A percentile compares a stretch with the other conserved stretches of the same genome.
These are phyloP conservation scores for Lactarius pseudohatsudake DNA, from an alignment of 768 basidiomycete species.

Conservation along the genomic window DNA sequence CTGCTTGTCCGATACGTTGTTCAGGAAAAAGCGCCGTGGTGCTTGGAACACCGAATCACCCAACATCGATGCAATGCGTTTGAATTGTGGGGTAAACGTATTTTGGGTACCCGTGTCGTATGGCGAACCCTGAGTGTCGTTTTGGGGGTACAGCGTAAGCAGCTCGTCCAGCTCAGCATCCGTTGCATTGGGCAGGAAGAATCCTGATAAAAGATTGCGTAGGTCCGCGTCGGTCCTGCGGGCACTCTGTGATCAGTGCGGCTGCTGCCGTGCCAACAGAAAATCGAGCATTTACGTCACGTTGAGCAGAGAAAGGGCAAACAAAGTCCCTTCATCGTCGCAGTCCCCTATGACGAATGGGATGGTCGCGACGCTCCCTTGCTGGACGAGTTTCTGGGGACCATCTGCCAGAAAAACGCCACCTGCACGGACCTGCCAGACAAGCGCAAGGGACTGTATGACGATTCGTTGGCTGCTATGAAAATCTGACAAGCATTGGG, in stretches of 20 bases:
- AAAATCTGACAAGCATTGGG: not conserved
- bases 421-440: slow-evolving; percentile 43
- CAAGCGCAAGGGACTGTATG: slow-evolving; percentile 32
- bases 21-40: no score
- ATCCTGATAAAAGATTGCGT: slow-evolving; percentile 13
- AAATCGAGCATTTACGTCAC: slow-evolving; percentile 30
- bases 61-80: no score
- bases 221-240: slow-evolving; percentile 26
- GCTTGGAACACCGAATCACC: no score
- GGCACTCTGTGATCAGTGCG: not conserved
- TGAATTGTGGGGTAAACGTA: slow-evolving; percentile 32
- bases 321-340: slow-evolving; percentile 34
- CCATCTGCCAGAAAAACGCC: slow-evolving; percentile 39
- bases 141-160: slow-evolving; percentile 20
- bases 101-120: slow-evolving; percentile 32
- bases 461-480: not conserved
- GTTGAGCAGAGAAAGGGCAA: slow-evolving; percentile 30
- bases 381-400: slow-evolving; percentile 36
- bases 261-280: not conserved
- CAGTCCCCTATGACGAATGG: slow-evolving; percentile 35
- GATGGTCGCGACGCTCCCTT: slow-evolving; percentile 38
- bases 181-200: slow-evolving; percentile 18
- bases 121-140: slow-evolving; percentile 33
- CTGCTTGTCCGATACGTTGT: slow-evolving; percentile 30
- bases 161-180: slow-evolving; percentile 21